phyloP scores from a whole-genome alignment of 345 rosid genomes.

The Pelargonium nanum region DNA sequence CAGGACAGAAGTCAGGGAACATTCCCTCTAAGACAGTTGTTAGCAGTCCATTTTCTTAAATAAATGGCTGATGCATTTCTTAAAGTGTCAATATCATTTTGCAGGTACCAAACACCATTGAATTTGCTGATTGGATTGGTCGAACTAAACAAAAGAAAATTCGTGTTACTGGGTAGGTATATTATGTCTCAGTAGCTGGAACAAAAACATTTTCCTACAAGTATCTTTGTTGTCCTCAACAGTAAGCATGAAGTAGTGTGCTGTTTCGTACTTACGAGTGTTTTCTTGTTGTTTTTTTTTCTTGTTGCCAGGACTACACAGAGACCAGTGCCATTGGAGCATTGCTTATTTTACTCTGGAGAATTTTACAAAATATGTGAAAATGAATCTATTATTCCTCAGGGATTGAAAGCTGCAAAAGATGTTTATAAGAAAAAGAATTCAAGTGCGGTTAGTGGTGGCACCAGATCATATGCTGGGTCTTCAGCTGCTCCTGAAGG shows the following conservation, averaged over 20 bases:
- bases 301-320: slow-evolving; percentile 57
- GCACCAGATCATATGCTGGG: slow-evolving; percentile 32
- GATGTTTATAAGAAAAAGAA: slow-evolving; percentile 68
- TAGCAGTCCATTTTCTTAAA: background rate
- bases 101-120: slow-evolving; percentile 88
- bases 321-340: slow-evolving; percentile 98
- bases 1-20: background rate
- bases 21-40: background rate
- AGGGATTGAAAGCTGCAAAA: slow-evolving; percentile 76
- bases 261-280: background rate
- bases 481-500: slow-evolving; percentile 49
- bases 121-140: slow-evolving; percentile 97
- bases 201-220: background rate
- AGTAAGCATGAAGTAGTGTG: background rate
- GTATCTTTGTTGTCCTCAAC: background rate
- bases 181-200: slow-evolving; percentile 14
- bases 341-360: slow-evolving; percentile 78
- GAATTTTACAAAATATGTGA: slow-evolving; percentile 82
- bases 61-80: slow-evolving; percentile 3
- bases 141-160: slow-evolving; percentile 90
- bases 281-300: slow-evolving; percentile 2
- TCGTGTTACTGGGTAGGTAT: slow-evolving; percentile 74
- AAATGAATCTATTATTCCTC: slow-evolving; percentile 44
- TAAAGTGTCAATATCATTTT: slow-evolving; percentile 6
- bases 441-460: slow-evolving; percentile 31